Percentiles rank a stretch among this genome's conserved stretches.
Conservation (phyloP, 495 filamentous ascomycete species). For the Aspergillus haitiensis region DNA sequence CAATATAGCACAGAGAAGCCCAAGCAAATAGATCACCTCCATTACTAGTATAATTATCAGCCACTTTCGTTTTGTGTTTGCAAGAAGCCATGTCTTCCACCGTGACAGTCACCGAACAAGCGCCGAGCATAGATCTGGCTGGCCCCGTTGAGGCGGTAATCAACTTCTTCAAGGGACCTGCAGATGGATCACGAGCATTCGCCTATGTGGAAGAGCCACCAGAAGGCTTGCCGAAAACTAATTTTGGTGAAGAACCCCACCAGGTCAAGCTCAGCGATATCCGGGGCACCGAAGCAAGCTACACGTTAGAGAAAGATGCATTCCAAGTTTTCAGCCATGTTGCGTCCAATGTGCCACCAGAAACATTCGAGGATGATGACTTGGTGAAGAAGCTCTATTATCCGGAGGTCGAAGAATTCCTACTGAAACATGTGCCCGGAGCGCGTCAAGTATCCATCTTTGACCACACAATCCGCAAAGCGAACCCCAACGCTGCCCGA, state of each 20-base stretch:
- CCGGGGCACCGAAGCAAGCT: slow-evolving; percentile 60
- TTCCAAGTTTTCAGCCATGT: slow-evolving; percentile 58
- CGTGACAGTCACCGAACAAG: background rate
- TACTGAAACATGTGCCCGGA: slow-evolving; percentile 63
- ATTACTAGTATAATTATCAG: too few relatives aligned
- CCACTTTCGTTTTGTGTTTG: too few relatives aligned
- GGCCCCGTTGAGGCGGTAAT: slow-evolving; percentile 63
- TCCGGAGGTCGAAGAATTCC: slow-evolving; percentile 69
- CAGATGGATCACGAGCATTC: slow-evolving; percentile 62
- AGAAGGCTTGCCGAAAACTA: slow-evolving; percentile 52
- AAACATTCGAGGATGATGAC: slow-evolving; percentile 60
- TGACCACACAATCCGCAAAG: slow-evolving; percentile 85
- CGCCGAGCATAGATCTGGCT: background rate
- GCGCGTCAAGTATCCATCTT: slow-evolving; percentile 69
- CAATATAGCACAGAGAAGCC: too few relatives aligned
- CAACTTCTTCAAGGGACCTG: slow-evolving; percentile 64
- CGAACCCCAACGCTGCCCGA: slow-evolving; percentile 50
- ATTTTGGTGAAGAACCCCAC: slow-evolving; percentile 51
- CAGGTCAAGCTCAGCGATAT: slow-evolving; percentile 61
- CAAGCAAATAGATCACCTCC: too few relatives aligned
- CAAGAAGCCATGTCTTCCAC: background rate
- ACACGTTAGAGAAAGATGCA: slow-evolving; percentile 68
- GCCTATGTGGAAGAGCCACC: slow-evolving; percentile 66
- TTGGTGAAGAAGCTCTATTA: slow-evolving; percentile 71
- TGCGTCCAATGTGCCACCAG: slow-evolving; percentile 46